phyloP scores from a whole-genome alignment of 352 stramenopile genomes.

The Thraustochytrium striatum region DNA sequence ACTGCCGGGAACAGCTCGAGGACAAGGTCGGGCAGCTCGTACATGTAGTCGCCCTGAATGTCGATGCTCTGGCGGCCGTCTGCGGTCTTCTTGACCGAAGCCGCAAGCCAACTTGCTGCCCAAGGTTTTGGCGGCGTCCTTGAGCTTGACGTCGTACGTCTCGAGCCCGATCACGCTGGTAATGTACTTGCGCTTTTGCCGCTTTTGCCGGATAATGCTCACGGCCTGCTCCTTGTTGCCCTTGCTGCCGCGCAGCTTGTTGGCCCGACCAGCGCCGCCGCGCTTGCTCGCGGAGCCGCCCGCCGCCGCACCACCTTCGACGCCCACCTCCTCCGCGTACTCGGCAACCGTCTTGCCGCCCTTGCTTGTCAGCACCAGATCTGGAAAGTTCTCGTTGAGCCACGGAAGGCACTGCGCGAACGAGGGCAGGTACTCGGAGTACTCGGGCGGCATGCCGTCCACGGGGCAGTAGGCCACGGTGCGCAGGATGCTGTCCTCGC shows the following conservation, averaged over 20 bases:
- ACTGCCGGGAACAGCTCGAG: slow-evolving; percentile 44
- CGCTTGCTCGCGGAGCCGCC: not conserved
- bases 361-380: slow-evolving; percentile 39
- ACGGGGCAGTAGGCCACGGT: slow-evolving; percentile 42
- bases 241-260: slow-evolving; percentile 20
- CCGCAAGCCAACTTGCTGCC: slow-evolving; percentile 26
- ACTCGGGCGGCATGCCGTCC: slow-evolving; percentile 47
- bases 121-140: slow-evolving; percentile 44
- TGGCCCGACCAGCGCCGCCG: slow-evolving; percentile 29
- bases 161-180: slow-evolving; percentile 46
- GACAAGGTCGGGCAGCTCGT: slow-evolving; percentile 42
- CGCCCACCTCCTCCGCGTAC: slow-evolving; percentile 11
- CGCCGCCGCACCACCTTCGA: not conserved
- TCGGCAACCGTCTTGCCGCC: slow-evolving; percentile 45
- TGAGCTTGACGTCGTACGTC: slow-evolving; percentile 40
- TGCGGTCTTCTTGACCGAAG: slow-evolving; percentile 33
- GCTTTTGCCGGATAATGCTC: slow-evolving; percentile 24
- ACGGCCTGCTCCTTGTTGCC: slow-evolving; percentile 10
- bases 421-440: slow-evolving; percentile 44
- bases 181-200: slow-evolving; percentile 35
- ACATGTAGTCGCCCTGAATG: slow-evolving; percentile 48
- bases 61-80: slow-evolving; percentile 48
- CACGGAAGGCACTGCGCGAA: slow-evolving; percentile 31
- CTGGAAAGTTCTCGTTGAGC: slow-evolving; percentile 30
- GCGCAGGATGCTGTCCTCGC: slow-evolving; percentile 1